Percentiles rank a stretch among this genome's conserved stretches.
These are phyloP conservation scores for Pneumocystis sp. DNA, from an alignment of 1,139 yeast species.

Conservation along the genomic window DNA sequence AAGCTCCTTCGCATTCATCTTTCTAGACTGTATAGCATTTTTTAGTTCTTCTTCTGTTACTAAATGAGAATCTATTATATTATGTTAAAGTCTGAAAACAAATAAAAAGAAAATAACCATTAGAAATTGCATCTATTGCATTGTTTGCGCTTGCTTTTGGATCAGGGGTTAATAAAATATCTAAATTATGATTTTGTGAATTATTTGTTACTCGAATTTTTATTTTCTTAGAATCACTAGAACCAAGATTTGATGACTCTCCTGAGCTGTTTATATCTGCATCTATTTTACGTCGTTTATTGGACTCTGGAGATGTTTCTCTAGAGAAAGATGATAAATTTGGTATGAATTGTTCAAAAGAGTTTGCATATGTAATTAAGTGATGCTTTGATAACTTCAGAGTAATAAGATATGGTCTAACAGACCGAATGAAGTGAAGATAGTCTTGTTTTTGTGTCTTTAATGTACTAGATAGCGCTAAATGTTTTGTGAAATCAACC, in stretches of 20 bases:
- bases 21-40: background rate
- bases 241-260: background rate
- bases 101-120: background rate
- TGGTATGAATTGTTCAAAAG: background rate
- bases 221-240: background rate
- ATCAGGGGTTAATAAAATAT: background rate
- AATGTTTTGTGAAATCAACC: background rate
- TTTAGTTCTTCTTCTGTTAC: background rate
- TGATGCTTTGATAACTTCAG: background rate
- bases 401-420: background rate
- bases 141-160: background rate
- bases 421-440: background rate
- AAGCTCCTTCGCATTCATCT: background rate
- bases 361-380: background rate
- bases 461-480: background rate
- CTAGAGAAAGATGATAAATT: background rate
- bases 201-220: background rate
- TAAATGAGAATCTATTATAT: background rate
- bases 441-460: background rate
- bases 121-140: background rate
- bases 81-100: background rate
- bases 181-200: background rate
- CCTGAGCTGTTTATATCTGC: background rate
- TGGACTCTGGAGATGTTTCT: background rate
- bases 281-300: background rate